Conservation (phyloP, 805 yeast species). For the Alloascoidea africana region DNA sequence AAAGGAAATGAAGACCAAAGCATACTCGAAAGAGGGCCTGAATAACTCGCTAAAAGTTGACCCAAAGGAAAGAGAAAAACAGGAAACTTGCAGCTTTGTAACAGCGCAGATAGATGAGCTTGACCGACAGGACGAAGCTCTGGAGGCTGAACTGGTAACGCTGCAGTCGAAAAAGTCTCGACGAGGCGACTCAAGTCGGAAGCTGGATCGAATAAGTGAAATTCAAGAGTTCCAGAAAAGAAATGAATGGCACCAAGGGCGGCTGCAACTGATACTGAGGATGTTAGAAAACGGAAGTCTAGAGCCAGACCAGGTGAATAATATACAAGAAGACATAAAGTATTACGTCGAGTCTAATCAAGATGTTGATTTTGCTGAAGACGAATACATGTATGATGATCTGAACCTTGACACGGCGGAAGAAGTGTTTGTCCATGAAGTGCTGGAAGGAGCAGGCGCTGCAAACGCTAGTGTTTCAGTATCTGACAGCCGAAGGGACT, state of each 20-base stretch:
- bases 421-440: slow-evolving; percentile 22
- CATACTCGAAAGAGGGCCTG: slow-evolving; percentile 85
- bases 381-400: slow-evolving; percentile 83
- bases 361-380: slow-evolving; percentile 86
- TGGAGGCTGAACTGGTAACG: slow-evolving; percentile 57
- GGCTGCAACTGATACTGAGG: slow-evolving; percentile 65
- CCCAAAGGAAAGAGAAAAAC: slow-evolving; percentile 69
- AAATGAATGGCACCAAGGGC: slow-evolving; percentile 64
- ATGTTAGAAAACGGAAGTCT: slow-evolving; percentile 68
- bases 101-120: slow-evolving; percentile 64
- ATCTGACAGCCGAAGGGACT: background rate
- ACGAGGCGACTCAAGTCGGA: slow-evolving; percentile 29
- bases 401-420: slow-evolving; percentile 50
- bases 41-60: slow-evolving; percentile 50
- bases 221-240: slow-evolving; percentile 49
- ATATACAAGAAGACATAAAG: slow-evolving; percentile 74
- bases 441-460: slow-evolving; percentile 1
- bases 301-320: slow-evolving; percentile 62
- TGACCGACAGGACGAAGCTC: slow-evolving; percentile 62
- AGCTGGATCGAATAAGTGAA: slow-evolving; percentile 46
- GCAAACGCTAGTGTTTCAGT: background rate
- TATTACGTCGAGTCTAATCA: slow-evolving; percentile 90
- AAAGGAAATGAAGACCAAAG: slow-evolving; percentile 84
- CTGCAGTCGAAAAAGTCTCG: slow-evolving; percentile 43
- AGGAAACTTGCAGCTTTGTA: slow-evolving; percentile 56